These are phyloP conservation scores for Botrytis fabae DNA, from an alignment of 2,329 filamentous ascomycete species.

Conservation along the genomic window DNA sequence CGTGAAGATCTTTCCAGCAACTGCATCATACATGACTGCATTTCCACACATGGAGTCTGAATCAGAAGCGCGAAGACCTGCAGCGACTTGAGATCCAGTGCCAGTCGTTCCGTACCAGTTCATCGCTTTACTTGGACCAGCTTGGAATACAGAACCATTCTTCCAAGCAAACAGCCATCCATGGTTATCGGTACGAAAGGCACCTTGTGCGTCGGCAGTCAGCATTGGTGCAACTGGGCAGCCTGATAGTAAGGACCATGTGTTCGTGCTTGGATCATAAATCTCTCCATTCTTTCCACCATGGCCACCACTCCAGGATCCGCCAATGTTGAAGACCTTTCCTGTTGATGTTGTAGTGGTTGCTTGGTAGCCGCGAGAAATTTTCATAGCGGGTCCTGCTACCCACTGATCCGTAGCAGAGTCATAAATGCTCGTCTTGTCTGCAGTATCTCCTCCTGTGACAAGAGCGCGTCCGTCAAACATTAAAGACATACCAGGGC, in stretches of 20 bases:
- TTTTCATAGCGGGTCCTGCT: slow-evolving; percentile 14
- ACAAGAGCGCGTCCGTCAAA: slow-evolving; percentile 26
- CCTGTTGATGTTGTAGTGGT: slow-evolving; percentile 40
- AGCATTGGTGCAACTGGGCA: slow-evolving; percentile 51
- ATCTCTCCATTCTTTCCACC: slow-evolving; percentile 58
- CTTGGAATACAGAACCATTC: slow-evolving; percentile 34
- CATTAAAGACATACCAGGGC: slow-evolving; percentile 29
- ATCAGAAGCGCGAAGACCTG: slow-evolving; percentile 48
- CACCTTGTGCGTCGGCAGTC: slow-evolving; percentile 48
- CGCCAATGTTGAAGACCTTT: slow-evolving; percentile 56
- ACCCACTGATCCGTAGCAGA: slow-evolving; percentile 34
- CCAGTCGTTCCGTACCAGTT: slow-evolving; percentile 56
- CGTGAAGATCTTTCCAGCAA: slow-evolving; percentile 54
- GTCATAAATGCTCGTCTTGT: slow-evolving; percentile 27
- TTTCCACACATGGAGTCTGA: slow-evolving; percentile 57
- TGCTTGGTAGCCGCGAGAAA: slow-evolving; percentile 21
- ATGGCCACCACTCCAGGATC: slow-evolving; percentile 53
- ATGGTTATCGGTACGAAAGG: slow-evolving; percentile 54
- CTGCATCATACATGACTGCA: slow-evolving; percentile 58
- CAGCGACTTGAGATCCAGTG: slow-evolving; percentile 44
- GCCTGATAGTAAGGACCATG: slow-evolving; percentile 49
- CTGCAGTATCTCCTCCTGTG: slow-evolving; percentile 26
- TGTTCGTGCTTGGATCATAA: slow-evolving; percentile 47
- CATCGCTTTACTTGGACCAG: slow-evolving; percentile 46
- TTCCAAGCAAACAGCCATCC: slow-evolving; percentile 45